phyloP scores from a whole-genome alignment of 495 filamentous ascomycete genomes.

The Trichoderma erinaceum region DNA sequence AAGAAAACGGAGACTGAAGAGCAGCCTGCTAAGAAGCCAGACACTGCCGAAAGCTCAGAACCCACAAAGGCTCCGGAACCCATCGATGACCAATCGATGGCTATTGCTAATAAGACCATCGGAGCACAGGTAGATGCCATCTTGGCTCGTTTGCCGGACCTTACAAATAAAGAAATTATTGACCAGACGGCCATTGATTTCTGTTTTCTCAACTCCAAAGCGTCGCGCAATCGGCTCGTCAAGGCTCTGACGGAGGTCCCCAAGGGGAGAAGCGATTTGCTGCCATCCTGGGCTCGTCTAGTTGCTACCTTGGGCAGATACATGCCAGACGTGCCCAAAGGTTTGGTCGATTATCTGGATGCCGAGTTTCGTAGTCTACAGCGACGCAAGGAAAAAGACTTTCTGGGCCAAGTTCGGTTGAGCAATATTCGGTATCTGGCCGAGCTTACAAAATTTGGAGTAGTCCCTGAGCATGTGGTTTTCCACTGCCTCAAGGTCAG shows the following conservation, averaged over 20 bases:
- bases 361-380: conserved; percentile 96
- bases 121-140: conserved; percentile 94
- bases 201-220: conserved; percentile 97
- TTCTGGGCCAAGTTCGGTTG: conserved; percentile 86
- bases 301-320: conserved; percentile 91
- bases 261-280: conserved; percentile 85
- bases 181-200: conserved; percentile 93
- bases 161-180: conserved; percentile 84
- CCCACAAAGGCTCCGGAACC: conserved; percentile 45
- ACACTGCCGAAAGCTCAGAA: conserved; percentile 42
- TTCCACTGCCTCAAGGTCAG: conserved; percentile 98
- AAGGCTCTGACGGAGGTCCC: conserved; percentile 93
- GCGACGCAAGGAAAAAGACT: conserved; percentile 97
- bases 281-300: conserved; percentile 85
- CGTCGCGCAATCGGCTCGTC: conserved; percentile 86
- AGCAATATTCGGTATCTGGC: conserved; percentile 95
- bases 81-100: conserved; percentile 78
- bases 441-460: conserved; percentile 95
- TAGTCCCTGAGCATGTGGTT: conserved; percentile 96
- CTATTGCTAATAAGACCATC: conserved; percentile 95
- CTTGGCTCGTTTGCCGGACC: conserved; percentile 76
- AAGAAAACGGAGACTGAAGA: conserved; percentile 76
- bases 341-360: conserved; percentile 88
- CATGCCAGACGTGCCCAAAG: conserved; percentile 85
- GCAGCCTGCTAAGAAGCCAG: conserved; percentile 52